Evolutionary conservation across 1,139 yeast species (phyloP), one percentile per base, ranked within the genome.

Genomic region (Yamadazyma aaseri): DNA sequence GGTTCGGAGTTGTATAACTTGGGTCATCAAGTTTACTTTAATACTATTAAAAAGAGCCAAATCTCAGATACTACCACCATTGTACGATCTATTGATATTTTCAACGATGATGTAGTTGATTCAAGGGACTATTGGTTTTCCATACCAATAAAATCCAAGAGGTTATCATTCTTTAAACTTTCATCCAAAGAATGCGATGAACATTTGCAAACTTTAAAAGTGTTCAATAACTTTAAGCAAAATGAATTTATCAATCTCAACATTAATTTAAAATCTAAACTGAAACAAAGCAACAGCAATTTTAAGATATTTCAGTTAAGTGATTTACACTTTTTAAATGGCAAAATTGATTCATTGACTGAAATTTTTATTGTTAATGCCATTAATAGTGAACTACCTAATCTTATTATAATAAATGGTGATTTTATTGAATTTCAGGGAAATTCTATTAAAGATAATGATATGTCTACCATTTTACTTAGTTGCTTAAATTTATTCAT

Each of bases 391-490:
- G 74, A 69, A 40, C 39, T 41, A 2, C 67, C 69, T 3, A 60
- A 65, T 40, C 50, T 63, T 33, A 54, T 69, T n/a, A 57, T 69
- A 10, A 57, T 69, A 29, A 65, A 70, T 12, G 74, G 75, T 1
- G 75, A 69, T 43, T 47, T 67, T 39, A 28, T 41, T 12, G 40
- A 45, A n/a, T 43, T 43, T 23, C 13, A 21, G 10, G 25, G 22
- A 3, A 15, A 13, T 2, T n/a, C 20, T 10, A 20, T 36, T 10
- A 32, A 35, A 16, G 33, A 25, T 13, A 20, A 20, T 20, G 12
- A 14, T 9, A 17, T 31, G 14, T 28, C 35, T 3, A 13, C 69
- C 9, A 63, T 58, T n/a, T 36, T 67, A 17, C 47, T 68, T 26
- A 65, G 65, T 38, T 57, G 63, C 5, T 51, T 69, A 17, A 57